A percentile compares a stretch with the other conserved stretches of the same genome.
Conservation (phyloP, 176 grass and related monocot species). For the Oryza meyeriana region DNA sequence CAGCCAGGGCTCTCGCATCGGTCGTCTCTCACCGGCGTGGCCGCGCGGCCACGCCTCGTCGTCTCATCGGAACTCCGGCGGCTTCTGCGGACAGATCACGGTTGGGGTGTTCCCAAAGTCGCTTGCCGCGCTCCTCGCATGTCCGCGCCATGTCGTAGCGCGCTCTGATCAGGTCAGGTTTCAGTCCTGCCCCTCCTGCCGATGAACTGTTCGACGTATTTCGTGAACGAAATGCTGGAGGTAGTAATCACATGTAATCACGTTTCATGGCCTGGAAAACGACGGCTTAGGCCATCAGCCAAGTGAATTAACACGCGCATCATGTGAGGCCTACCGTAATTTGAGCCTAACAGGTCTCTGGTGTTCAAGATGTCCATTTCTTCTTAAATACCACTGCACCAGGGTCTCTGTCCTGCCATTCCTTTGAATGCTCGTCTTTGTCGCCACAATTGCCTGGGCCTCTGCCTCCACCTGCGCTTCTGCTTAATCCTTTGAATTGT, state of each 20-base stretch:
- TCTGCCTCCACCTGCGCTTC: background rate
- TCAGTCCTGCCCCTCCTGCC: background rate
- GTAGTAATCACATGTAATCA: background rate
- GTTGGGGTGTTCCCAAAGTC: background rate
- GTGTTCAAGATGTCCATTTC: background rate
- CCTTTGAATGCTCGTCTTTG: background rate
- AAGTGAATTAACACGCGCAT: background rate
- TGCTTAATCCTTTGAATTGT: background rate
- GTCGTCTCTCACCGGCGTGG: too few species aligned
- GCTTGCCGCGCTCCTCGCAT: background rate
- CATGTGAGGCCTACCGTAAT: background rate
- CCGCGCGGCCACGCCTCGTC: too few species aligned
- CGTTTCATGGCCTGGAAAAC: background rate
- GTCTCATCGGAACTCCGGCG: background rate
- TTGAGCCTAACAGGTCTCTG: background rate
- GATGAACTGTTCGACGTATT: constrained; percentile 22
- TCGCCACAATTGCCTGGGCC: background rate
- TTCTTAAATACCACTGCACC: background rate
- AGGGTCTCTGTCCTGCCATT: background rate
- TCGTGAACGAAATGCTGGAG: background rate
- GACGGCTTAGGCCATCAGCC: background rate
- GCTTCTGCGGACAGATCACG: background rate
- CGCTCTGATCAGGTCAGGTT: background rate
- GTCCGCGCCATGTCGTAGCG: background rate
- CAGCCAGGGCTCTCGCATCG: too few species aligned